A percentile compares a stretch with the other conserved stretches of the same genome.
phyloP scores from a whole-genome alignment of 192 early-diverging fungal genomes.

The Linnemannia elongata region DNA sequence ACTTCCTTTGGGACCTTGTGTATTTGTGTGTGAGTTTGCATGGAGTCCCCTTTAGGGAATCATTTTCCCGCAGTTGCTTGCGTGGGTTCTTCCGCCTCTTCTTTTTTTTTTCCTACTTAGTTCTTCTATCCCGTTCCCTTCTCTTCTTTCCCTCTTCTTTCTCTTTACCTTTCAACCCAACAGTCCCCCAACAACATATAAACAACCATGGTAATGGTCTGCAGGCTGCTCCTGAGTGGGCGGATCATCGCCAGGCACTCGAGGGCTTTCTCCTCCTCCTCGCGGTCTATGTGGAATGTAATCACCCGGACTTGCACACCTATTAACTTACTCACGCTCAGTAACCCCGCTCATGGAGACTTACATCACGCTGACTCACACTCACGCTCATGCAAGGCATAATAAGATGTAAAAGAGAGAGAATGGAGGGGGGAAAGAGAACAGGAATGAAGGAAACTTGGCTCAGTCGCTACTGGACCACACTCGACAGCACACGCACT shows the following conservation, averaged over 20 bases:
- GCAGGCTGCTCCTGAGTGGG: slow-evolving; percentile 17
- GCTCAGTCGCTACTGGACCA: too few species aligned
- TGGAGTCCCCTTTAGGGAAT: slow-evolving; percentile 2
- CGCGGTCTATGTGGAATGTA: slow-evolving; percentile 28
- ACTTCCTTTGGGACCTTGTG: not conserved
- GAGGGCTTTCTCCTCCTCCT: slow-evolving; percentile 13
- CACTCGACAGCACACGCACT: too few species aligned
- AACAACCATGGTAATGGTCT: slow-evolving; percentile 48
- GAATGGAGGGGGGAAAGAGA: not conserved
- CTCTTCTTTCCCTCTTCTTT: not conserved
- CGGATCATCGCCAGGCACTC: slow-evolving; percentile 14
- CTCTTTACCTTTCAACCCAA: not conserved
- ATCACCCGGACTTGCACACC: not conserved
- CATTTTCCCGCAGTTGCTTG: slow-evolving; percentile 1
- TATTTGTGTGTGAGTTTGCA: not conserved
- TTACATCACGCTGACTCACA: not conserved
- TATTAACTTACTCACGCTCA: not conserved
- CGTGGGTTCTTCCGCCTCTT: not conserved
- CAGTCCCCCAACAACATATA: not conserved
- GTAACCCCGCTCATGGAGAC: not conserved
- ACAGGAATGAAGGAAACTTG: too few species aligned
- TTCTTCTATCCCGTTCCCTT: not conserved
- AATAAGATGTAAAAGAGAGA: not conserved
- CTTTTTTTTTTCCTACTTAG: slow-evolving; percentile 15
- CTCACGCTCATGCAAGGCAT: too few species aligned